A percentile compares a stretch with the other conserved stretches of the same genome.
phyloP scores from a whole-genome alignment of 129 eudicot species.

The Flaveria robusta region DNA sequence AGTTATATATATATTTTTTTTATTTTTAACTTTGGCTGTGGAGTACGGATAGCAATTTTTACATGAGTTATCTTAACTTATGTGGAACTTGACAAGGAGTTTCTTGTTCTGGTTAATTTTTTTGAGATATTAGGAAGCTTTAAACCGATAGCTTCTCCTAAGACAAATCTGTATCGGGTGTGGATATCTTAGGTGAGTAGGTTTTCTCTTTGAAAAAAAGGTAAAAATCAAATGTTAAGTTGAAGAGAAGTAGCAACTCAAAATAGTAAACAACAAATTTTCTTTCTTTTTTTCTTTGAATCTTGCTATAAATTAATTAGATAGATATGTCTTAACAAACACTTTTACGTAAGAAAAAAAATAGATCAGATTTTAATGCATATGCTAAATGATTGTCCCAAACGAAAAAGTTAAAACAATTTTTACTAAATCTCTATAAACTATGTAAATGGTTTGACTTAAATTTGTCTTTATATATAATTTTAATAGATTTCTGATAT shows the following conservation, averaged over 20 bases:
- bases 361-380: neutral
- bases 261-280: neutral
- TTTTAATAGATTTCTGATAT: neutral
- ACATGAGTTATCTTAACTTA: no score
- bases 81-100: no score
- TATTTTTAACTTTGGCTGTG: no score
- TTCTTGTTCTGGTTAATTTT: no score
- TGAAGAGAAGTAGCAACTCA: neutral
- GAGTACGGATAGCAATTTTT: no score
- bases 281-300: neutral
- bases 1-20: no score
- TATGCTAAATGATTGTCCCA: neutral
- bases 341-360: neutral
- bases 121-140: no score
- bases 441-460: conserved; percentile 11
- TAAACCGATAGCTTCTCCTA: no score
- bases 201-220: no score
- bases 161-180: no score
- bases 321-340: conserved; percentile 1
- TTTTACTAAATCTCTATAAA: neutral
- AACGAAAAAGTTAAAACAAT: neutral
- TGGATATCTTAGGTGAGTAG: no score
- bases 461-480: neutral
- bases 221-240: no score
- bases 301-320: neutral